Base-by-base conservation (phyloP, 1,139 yeast genomes). In the Candida tropicalis region DNA sequence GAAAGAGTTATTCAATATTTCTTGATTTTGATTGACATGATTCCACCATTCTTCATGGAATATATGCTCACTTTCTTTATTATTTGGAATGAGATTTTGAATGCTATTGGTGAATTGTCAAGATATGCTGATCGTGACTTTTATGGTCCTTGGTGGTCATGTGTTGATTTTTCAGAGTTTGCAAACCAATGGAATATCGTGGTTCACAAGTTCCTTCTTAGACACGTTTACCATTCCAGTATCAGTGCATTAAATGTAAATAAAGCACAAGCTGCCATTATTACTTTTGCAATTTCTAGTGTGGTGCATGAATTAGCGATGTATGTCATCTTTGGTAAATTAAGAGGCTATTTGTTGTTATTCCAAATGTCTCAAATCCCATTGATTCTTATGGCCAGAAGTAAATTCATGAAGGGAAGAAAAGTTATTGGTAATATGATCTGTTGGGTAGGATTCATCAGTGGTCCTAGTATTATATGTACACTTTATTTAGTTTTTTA, bases 101-200 rank as follows among this genome's bases (percentile, higher is more conserved):
- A 90, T 58, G 85, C 86, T 13, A 79, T 93, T 54, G 98, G 97
- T 0, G 99, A 93, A 60, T 68, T 93, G 35, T 84, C 95, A 15
- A 57, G 76, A 42, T 93, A 84, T 64, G 97, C 91, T 2, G 98
- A 93, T 60, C 78, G 99, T 35, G 87, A 86, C 53, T 93, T 93
- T 62, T 93, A 93, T 57, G 95, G 96, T 3, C 88, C 90, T 35
- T 93, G 99, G 99, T 93, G 98, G 99, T 88, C 93, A 54, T 87
- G 95, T 52, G 82, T 87, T 23, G 85, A 90, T 39, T 93, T 97
- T 97, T 90, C 87, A 44, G 93, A 90, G 60, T 93, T 87, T 66
- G 87, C 97, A 8, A 77, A 97, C 52, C 82, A 87, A 52, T 95
- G 99, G 99, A 93, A 93, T 60, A 77, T 81, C 8, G 97, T 98